Percentiles rank a stretch among this genome's conserved stretches.
Conservation (phyloP, 2,329 filamentous ascomycete species). For the Xylariomycetidae sp. region DNA sequence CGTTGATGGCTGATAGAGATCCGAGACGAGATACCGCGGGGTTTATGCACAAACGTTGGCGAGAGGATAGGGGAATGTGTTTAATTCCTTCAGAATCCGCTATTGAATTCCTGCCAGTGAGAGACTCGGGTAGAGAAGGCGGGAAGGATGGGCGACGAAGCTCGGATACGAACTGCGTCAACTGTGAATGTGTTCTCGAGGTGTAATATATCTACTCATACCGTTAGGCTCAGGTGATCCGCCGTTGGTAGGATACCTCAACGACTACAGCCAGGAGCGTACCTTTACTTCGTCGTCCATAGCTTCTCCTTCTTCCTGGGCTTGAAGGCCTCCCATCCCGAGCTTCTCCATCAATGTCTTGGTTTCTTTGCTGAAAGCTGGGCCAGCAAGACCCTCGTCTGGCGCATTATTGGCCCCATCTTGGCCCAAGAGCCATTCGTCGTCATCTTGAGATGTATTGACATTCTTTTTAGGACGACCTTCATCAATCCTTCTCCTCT, state of each 20-base stretch:
- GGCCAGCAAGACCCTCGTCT: constrained; percentile 43
- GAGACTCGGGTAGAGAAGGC: constrained; percentile 54
- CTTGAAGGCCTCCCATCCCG: constrained; percentile 37
- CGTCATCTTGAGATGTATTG: constrained; percentile 35
- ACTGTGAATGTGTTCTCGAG: constrained; percentile 86
- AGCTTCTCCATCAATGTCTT: constrained; percentile 67
- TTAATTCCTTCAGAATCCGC: constrained; percentile 59
- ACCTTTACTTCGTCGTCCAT: constrained; percentile 66
- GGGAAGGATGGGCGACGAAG: constrained; percentile 74
- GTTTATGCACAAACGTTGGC: constrained; percentile 89
- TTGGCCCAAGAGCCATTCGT: constrained; percentile 63
- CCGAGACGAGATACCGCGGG: constrained; percentile 68
- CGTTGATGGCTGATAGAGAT: constrained; percentile 79
- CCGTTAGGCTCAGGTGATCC: constrained; percentile 4
- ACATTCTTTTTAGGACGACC: constrained; percentile 9
- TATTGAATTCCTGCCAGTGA: constrained; percentile 21
- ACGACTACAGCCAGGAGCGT: constrained; percentile 3
- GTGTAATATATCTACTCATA: constrained; percentile 72
- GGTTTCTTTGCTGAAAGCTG: constrained; percentile 74
- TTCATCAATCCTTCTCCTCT: constrained; percentile 42
- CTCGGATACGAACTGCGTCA: constrained; percentile 83
- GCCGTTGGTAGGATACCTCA: constrained; percentile 20
- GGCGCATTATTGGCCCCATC: constrained; percentile 20
- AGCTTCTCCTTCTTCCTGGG: constrained; percentile 38
- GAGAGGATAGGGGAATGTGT: constrained; percentile 76